Percentiles rank a stretch among this genome's conserved stretches.
Conservation (phyloP, 768 basidiomycete genomes). For the Cystobasidium onofrii region DNA sequence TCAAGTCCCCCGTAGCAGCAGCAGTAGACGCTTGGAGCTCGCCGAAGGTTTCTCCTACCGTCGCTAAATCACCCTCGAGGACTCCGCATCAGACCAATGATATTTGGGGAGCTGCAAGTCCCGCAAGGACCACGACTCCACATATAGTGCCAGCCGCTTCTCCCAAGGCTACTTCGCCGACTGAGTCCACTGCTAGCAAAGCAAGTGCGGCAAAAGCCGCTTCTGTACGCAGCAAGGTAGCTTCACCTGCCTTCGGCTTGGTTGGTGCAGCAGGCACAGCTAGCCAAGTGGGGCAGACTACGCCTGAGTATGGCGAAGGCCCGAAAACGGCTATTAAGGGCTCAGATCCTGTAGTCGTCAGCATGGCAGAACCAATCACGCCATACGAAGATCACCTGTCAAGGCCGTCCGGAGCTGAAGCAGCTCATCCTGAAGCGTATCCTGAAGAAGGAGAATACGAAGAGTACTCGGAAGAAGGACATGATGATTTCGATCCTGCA, state of each 20-base stretch:
- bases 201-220: background rate
- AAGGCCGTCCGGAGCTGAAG: background rate
- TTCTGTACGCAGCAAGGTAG: background rate
- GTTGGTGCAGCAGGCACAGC: background rate
- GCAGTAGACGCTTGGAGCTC: background rate
- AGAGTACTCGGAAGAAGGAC: background rate
- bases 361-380: constrained; percentile 9
- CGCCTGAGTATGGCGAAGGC: background rate
- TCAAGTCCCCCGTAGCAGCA: background rate
- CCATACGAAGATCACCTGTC: background rate
- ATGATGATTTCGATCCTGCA: constrained; percentile 8
- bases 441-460: background rate
- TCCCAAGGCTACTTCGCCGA: background rate
- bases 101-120: background rate
- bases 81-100: background rate
- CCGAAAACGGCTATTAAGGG: constrained; percentile 7
- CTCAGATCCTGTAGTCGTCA: constrained; percentile 26
- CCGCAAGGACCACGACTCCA: background rate
- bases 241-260: background rate
- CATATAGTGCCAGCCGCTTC: background rate
- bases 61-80: background rate
- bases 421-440: background rate
- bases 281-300: background rate
- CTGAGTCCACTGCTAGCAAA: background rate
- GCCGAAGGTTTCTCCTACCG: background rate